Evolutionary conservation across 78 protist species (phyloP).

Genomic region (Pelomyxa schiedti): DNA sequence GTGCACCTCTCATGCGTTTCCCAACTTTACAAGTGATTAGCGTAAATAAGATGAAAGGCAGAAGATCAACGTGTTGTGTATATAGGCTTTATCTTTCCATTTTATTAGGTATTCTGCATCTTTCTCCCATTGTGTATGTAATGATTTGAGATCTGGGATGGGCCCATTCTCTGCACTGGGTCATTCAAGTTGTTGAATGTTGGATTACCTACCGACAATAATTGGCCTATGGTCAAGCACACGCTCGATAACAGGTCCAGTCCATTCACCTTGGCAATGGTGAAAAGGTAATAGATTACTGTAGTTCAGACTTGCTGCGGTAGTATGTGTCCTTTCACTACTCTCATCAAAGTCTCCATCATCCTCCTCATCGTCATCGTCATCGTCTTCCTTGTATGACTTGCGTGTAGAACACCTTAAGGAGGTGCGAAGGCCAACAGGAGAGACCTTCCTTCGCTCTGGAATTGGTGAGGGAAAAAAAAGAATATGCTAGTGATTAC

Average conservation of each 20-base stretch:
- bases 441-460: too few species aligned
- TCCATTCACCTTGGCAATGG: background rate
- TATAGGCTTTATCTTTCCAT: conserved; percentile 61
- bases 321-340: too few species aligned
- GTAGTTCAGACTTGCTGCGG: too few species aligned
- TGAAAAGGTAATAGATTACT: background rate
- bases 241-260: background rate
- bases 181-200: too few species aligned
- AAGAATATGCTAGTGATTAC: too few species aligned
- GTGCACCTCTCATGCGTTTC: conserved; percentile 25
- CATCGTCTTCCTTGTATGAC: background rate
- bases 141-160: too few species aligned
- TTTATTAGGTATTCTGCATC: conserved; percentile 43
- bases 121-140: background rate
- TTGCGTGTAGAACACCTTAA: too few species aligned
- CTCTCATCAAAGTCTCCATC: too few species aligned
- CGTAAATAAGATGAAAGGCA: background rate
- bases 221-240: background rate
- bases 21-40: conserved; percentile 15
- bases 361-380: background rate
- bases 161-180: too few species aligned
- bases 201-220: background rate
- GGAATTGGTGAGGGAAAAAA: too few species aligned
- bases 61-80: conserved; percentile 46
- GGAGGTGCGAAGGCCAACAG: too few species aligned